These are phyloP conservation scores for Hevea brasiliensis DNA, from an alignment of 345 rosid species.

Conservation along the genomic window DNA sequence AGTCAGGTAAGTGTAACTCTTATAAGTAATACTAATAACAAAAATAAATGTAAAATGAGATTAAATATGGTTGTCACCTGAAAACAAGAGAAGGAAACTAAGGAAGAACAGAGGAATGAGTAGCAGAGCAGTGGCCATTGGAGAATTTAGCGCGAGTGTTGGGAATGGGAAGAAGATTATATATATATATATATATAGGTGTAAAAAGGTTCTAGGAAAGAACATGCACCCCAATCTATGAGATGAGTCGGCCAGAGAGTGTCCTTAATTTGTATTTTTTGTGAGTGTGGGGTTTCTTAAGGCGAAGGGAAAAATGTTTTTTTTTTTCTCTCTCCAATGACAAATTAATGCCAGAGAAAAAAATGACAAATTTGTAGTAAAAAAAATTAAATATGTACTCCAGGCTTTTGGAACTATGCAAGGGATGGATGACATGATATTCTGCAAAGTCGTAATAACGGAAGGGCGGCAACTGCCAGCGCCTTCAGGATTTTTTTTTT, in stretches of 20 bases:
- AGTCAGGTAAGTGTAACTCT: too few species aligned
- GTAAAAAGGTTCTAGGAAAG: not conserved
- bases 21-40: too few species aligned
- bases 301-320: not conserved
- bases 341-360: not conserved
- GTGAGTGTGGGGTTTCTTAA: not conserved
- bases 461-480: not conserved
- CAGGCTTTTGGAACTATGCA: constrained; percentile 4
- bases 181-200: not conserved
- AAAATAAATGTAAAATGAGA: too few species aligned
- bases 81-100: not conserved
- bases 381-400: too few species aligned
- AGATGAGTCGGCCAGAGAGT: not conserved
- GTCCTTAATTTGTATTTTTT: not conserved
- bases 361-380: too few species aligned
- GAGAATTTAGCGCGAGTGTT: not conserved
- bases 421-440: not conserved
- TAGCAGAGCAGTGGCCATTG: constrained; percentile 5
- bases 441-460: not conserved
- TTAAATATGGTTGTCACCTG: constrained; percentile 2
- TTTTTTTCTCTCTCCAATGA: not conserved
- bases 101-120: not conserved
- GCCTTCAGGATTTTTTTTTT: too few species aligned
- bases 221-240: not conserved
- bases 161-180: not conserved